Evolutionary conservation across 805 yeast genomes (phyloP).

Genomic region (Ogataea minuta): DNA sequence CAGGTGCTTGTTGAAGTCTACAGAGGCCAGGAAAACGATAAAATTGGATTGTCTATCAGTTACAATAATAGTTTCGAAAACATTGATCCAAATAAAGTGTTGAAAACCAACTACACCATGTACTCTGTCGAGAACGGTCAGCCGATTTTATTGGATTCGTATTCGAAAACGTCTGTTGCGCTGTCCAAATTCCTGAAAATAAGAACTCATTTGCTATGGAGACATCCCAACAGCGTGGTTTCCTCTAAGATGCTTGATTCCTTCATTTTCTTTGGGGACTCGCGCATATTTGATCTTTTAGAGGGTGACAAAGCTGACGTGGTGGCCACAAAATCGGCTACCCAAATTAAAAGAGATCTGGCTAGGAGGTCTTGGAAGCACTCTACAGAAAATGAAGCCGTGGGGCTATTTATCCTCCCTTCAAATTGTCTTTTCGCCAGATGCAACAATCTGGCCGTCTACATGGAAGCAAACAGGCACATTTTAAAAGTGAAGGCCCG

Average conservation of each 20-base stretch:
- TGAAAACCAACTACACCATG: constrained; percentile 65
- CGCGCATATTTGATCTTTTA: constrained; percentile 51
- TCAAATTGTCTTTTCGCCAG: constrained; percentile 68
- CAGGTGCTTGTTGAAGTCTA: constrained; percentile 82
- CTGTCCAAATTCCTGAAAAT: constrained; percentile 68
- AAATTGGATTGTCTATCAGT: constrained; percentile 72
- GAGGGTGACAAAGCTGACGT: constrained; percentile 32
- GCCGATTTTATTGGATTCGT: constrained; percentile 62
- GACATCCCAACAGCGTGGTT: constrained; percentile 72
- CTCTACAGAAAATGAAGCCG: constrained; percentile 50
- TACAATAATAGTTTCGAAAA: constrained; percentile 73
- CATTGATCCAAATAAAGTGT: constrained; percentile 67
- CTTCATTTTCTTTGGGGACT: constrained; percentile 63
- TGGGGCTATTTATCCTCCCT: constrained; percentile 73
- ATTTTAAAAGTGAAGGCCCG: constrained; percentile 65
- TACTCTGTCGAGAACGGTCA: constrained; percentile 48
- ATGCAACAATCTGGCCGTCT: constrained; percentile 74
- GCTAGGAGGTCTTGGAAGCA: constrained; percentile 94
- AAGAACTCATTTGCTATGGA: constrained; percentile 88
- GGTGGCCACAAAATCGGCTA: constrained; percentile 46
- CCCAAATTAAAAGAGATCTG: constrained; percentile 75
- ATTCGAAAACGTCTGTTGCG: constrained; percentile 66
- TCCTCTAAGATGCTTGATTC: constrained; percentile 76
- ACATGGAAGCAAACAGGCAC: constrained; percentile 85
- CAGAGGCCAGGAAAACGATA: constrained; percentile 64